Evolutionary conservation across 495 filamentous ascomycete genomes (phyloP), one percentile per base, ranked within the genome.

Genomic region (Schizothecium vesticola): DNA sequence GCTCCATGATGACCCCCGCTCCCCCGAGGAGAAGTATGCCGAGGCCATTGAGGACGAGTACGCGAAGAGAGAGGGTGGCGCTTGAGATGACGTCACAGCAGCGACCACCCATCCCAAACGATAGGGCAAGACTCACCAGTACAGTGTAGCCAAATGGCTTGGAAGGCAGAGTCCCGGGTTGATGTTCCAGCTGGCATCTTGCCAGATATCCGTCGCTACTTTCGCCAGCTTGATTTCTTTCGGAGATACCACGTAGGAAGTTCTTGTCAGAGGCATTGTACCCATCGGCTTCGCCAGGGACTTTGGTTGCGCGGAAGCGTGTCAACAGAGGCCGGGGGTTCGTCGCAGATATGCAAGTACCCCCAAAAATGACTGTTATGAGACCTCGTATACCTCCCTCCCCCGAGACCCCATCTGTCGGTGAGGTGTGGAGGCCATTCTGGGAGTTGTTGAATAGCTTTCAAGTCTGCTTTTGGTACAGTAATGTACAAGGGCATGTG

Each of bases 1-100:
- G 60, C 79, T 92, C 63, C 81, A 83, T 22, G 89, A 89, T 69
- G 88, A 90, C 67, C 85, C 85, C 10, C 83, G 83, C 61, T 81
- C 80, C 6, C 72, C 82, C 21, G 81, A 82, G 56, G 79, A 84
- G 64, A 83, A 80, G 64, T 84, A 84, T 63, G 74, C 73, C 33
- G 82, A 84, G 68, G 81, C 80, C 5, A 83, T 83, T 23, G 81
- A 82, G 69, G 80, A 84, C 8, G 81, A 84, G 67, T 83, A 84
- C 67, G 81, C 81, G 62, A 84, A 82, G 67, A 76, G 82, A 12
- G 82, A 83, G 70, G 81, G 82, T 21, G 81, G 82, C 28, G 82
- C 82, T 25, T 84, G 61, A 80, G 4, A 28, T 66, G 28, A 66
- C 31, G 29, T 66, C 55, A 64, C 59, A 25, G n/a, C 13, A 21